Evolutionary conservation across 176 grass and related monocot species (phyloP), one percentile per base, ranked within the genome.

Genomic region (Saccharum spontaneum): DNA sequence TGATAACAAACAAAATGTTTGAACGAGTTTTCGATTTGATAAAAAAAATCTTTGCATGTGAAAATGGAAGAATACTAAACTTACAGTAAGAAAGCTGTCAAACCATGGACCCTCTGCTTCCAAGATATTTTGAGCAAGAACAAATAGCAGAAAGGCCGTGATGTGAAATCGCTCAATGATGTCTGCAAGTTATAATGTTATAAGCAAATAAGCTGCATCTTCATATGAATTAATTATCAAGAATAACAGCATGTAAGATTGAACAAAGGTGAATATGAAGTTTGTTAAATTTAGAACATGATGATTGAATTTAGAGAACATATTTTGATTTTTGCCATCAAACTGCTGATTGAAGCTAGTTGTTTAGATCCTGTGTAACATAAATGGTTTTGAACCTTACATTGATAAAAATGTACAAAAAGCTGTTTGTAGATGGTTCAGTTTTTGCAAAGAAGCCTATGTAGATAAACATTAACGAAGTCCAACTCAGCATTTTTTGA

Each of bases 21-120:
- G 13, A 39, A 69, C 16, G 1, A 81, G 67, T 79, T 40, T 81
- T 12, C 3, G 7, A 14, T 73, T 75, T 54, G 69, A 24, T 23
- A 45, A 49, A 44, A 65, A 49, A 39, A 75, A 28, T 37, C n/a
- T 64, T 12, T 66, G 63, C 50, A 48, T 11, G 67, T 20, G 2
- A 57, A 37, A 74, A 48, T 34, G 30, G 34, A 68, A 49, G 5
- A 69, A 33, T 69, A 22, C 7, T 37, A 6, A 69, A 82, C 95
- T 93, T 96, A 98, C 97, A 62, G 66, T 45, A 82, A 95, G 40
- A 88, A 98, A 98, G 85, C 88, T 94, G 40, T 90, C 78, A 81
- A 96, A 94, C 93, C 93, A 98, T 67, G 89, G 90, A 54, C 90
- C 97, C 80, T 98, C 97, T 66, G 97, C 97, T 94, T 98, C 97